A percentile compares a stretch with the other conserved stretches of the same genome.
Conservation (phyloP, 2,329 filamentous ascomycete species). For the Xylariaceae sp. region DNA sequence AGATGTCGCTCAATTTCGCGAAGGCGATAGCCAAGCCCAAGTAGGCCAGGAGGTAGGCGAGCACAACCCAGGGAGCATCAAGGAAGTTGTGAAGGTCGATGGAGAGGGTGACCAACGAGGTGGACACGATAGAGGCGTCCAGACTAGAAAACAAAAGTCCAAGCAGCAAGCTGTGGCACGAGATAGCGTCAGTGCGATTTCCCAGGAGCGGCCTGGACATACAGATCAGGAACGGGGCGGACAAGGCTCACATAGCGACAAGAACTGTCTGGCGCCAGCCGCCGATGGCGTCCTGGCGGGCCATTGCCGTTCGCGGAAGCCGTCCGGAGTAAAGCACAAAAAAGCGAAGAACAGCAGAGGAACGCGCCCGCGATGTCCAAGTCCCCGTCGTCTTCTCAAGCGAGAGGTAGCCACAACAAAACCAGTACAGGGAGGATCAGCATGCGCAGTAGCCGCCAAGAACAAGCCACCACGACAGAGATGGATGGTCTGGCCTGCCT, state of each 20-base stretch:
- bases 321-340: too few relatives aligned
- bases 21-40: conserved; percentile 54
- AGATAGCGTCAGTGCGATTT: conserved; percentile 8
- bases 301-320: too few relatives aligned
- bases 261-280: conserved; percentile 30
- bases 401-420: too few relatives aligned
- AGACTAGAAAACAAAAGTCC: conserved; percentile 53
- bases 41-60: conserved; percentile 53
- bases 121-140: conserved; percentile 54
- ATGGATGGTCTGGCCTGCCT: too few relatives aligned
- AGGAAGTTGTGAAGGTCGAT: conserved; percentile 46
- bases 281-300: conserved; percentile 16
- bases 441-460: too few relatives aligned
- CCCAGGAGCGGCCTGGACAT: conserved; percentile 2
- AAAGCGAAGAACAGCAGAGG: too few relatives aligned
- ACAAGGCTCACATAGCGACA: conserved; percentile 32
- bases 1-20: conserved; percentile 55
- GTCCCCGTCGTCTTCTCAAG: too few relatives aligned
- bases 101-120: conserved; percentile 52
- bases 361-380: too few relatives aligned
- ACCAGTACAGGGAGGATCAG: too few relatives aligned
- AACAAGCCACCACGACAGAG: too few relatives aligned
- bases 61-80: conserved; percentile 49
- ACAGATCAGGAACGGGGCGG: conserved; percentile 7
- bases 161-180: conserved; percentile 38